Percentiles rank a stretch among this genome's conserved stretches.
Conservation (phyloP, 2,329 filamentous ascomycete genomes). For the Aspergillus sp. region DNA sequence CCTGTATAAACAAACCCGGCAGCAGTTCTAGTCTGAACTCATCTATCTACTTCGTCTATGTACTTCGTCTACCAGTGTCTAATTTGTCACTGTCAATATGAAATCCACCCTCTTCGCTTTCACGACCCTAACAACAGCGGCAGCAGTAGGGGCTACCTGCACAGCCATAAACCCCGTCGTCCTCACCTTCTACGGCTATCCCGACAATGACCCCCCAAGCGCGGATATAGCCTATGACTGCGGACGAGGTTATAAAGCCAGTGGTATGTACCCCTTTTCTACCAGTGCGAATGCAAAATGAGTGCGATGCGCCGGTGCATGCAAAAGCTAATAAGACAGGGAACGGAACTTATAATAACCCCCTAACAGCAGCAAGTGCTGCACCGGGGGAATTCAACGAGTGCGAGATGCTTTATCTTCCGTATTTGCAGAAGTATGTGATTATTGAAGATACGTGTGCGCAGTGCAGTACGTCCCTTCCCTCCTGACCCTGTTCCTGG, state of each 20-base stretch:
- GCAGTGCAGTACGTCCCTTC: constrained; percentile 4
- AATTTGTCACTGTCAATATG: background rate
- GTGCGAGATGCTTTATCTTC: constrained; percentile 9
- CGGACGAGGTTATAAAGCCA: constrained; percentile 4
- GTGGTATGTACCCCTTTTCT: background rate
- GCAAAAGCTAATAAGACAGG: background rate
- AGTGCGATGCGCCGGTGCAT: background rate
- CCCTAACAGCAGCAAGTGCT: constrained; percentile 6
- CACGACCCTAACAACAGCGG: background rate
- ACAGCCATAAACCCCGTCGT: background rate
- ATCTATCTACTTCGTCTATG: too few species aligned
- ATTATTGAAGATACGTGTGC: constrained; percentile 7
- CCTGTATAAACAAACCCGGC: too few species aligned
- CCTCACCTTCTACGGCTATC: constrained; percentile 7
- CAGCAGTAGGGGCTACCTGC: background rate
- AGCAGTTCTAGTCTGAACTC: too few species aligned
- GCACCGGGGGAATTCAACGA: constrained; percentile 6
- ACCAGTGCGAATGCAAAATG: background rate
- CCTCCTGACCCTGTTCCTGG: background rate
- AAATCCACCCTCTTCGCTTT: background rate
- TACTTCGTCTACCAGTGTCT: too few species aligned
- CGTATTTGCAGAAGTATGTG: constrained; percentile 9
- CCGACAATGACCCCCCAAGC: constrained; percentile 6
- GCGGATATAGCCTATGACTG: constrained; percentile 5
- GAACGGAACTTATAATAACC: constrained; percentile 6